These are phyloP conservation scores for Fusarium odoratissimum DNA, from an alignment of 2,329 filamentous ascomycete species.

Conservation along the genomic window DNA sequence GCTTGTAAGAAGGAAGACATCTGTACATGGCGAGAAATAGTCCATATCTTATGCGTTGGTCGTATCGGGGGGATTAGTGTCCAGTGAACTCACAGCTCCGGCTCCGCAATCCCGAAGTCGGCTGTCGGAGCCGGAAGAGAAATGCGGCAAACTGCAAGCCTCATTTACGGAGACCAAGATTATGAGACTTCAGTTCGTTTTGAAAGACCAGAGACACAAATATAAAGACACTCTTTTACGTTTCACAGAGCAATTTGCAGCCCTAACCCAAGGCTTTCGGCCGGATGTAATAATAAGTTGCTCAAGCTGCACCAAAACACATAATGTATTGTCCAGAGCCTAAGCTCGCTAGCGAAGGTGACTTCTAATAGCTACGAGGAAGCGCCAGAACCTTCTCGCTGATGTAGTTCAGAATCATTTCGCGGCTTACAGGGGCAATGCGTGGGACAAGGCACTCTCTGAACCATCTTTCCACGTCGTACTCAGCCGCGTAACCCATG, in stretches of 20 bases:
- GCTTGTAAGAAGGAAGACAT: no score
- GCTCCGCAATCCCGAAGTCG: neutral
- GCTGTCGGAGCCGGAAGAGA: neutral
- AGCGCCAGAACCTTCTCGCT: conserved; percentile 73
- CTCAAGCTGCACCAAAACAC: no score
- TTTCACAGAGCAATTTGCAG: no score
- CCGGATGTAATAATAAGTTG: no score
- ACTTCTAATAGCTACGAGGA: conserved; percentile 72
- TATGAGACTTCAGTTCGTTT: no score
- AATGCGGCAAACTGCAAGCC: no score
- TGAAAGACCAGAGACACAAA: no score
- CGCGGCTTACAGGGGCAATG: conserved; percentile 72
- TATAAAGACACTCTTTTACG: no score
- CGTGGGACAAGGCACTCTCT: conserved; percentile 72
- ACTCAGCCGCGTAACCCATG: conserved; percentile 74
- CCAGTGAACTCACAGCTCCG: neutral
- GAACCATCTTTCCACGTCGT: conserved; percentile 73
- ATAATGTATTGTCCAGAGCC: no score
- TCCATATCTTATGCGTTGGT: neutral
- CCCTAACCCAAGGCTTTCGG: no score
- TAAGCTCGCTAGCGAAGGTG: no score
- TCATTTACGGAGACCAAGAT: no score
- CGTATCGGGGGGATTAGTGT: neutral
- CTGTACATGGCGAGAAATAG: neutral
- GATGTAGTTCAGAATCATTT: conserved; percentile 84